Percentiles rank a stretch among this genome's conserved stretches.
phyloP scores from a whole-genome alignment of 2,329 filamentous ascomycete genomes.

The Ophiostoma quercus region DNA sequence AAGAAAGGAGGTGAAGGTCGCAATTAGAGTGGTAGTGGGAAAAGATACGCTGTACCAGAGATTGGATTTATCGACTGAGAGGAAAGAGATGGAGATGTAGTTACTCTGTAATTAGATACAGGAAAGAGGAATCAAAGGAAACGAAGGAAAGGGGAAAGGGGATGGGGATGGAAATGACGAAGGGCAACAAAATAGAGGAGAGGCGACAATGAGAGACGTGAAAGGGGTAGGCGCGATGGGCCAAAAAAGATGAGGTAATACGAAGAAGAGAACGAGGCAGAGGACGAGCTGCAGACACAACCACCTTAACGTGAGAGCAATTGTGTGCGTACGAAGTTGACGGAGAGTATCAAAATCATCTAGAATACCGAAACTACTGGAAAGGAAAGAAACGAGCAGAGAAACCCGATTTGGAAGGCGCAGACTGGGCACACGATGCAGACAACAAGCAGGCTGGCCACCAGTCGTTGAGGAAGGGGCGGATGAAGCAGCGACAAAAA shows the following conservation, averaged over 20 bases:
- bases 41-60: background rate
- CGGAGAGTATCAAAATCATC: background rate
- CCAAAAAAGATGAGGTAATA: background rate
- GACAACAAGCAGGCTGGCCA: background rate
- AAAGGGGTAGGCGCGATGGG: background rate
- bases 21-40: background rate
- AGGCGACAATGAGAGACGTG: background rate
- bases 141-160: background rate
- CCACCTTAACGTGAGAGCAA: background rate
- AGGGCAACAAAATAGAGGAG: background rate
- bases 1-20: slow-evolving; percentile 9
- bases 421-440: background rate
- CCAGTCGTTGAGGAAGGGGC: background rate
- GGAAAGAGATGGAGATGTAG: background rate
- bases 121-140: background rate
- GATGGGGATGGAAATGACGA: background rate
- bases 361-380: background rate
- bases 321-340: background rate
- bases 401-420: background rate
- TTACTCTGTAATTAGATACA: background rate
- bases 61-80: background rate
- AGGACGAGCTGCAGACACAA: background rate
- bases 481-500: slow-evolving; percentile 16
- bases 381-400: background rate
- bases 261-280: background rate